These are phyloP conservation scores for Picochlorum costavermella DNA, from an alignment of 139 green algal genomes.

Conservation along the genomic window DNA sequence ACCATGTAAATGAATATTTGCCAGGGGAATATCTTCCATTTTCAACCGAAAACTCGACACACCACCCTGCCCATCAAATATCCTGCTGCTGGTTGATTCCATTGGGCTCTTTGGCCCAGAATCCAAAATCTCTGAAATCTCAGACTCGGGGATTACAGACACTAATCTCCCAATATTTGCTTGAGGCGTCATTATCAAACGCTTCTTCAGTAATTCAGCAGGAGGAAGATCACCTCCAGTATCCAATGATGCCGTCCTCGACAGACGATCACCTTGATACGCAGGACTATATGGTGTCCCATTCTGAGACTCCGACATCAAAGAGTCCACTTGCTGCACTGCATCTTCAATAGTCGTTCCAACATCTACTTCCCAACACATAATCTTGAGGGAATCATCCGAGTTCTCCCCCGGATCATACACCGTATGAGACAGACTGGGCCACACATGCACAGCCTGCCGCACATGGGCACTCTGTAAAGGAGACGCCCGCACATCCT, in stretches of 20 bases:
- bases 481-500: too few species aligned
- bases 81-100: neutral
- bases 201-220: neutral
- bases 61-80: neutral
- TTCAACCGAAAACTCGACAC: neutral
- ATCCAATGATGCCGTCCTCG: neutral
- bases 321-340: slow-evolving; percentile 17
- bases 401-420: neutral
- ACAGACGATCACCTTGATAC: neutral
- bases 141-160: neutral
- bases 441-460: slow-evolving; percentile 1
- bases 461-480: neutral
- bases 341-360: slow-evolving; percentile 29
- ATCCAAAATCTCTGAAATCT: neutral
- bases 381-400: slow-evolving; percentile 17
- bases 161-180: neutral
- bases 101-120: too few species aligned
- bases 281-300: neutral
- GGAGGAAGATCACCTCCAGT: neutral
- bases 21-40: neutral
- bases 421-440: neutral
- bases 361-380: slow-evolving; percentile 33
- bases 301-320: neutral
- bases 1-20: neutral
- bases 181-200: neutral